Evolutionary conservation across 2,329 filamentous ascomycete species (phyloP).

Genomic region (Cladosporium oxysporum): DNA sequence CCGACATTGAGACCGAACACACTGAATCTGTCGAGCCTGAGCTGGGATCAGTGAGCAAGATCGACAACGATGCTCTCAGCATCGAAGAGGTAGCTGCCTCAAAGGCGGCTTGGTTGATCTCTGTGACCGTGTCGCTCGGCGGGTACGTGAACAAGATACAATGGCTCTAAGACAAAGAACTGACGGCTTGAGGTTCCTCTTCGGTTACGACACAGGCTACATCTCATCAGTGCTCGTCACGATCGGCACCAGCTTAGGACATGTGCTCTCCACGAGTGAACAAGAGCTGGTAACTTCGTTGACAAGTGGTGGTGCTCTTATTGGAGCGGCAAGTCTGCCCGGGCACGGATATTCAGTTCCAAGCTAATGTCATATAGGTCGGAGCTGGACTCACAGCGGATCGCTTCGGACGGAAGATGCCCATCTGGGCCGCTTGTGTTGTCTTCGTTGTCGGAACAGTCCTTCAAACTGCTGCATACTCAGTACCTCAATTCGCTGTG

Average conservation of each 20-base stretch:
- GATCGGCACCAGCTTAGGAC: slow-evolving; percentile 43
- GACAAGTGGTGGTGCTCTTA: slow-evolving; percentile 51
- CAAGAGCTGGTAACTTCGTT: slow-evolving; percentile 56
- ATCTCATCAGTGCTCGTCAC: slow-evolving; percentile 50
- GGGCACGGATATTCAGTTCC: too few species aligned
- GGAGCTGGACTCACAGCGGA: slow-evolving; percentile 37
- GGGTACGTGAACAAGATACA: slow-evolving; percentile 34
- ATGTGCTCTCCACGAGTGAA: slow-evolving; percentile 44
- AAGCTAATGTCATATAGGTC: background rate
- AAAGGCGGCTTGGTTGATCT: slow-evolving; percentile 43
- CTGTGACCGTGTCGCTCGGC: slow-evolving; percentile 40
- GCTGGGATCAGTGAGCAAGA: slow-evolving; percentile 20
- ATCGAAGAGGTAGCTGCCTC: slow-evolving; percentile 45
- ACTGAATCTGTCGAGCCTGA: slow-evolving; percentile 12
- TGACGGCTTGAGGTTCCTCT: slow-evolving; percentile 3
- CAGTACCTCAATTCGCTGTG: slow-evolving; percentile 46
- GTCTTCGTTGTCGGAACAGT: slow-evolving; percentile 44
- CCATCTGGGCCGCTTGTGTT: slow-evolving; percentile 45
- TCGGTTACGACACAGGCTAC: slow-evolving; percentile 51
- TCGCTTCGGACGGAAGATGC: slow-evolving; percentile 43
- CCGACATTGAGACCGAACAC: slow-evolving; percentile 18
- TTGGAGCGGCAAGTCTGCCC: slow-evolving; percentile 40
- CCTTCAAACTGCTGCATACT: slow-evolving; percentile 31
- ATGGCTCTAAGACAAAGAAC: too few species aligned
- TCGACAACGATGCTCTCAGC: slow-evolving; percentile 31